Evolutionary conservation across 2,329 filamentous ascomycete species (phyloP).

Genomic region (Lachnum nothofagi): DNA sequence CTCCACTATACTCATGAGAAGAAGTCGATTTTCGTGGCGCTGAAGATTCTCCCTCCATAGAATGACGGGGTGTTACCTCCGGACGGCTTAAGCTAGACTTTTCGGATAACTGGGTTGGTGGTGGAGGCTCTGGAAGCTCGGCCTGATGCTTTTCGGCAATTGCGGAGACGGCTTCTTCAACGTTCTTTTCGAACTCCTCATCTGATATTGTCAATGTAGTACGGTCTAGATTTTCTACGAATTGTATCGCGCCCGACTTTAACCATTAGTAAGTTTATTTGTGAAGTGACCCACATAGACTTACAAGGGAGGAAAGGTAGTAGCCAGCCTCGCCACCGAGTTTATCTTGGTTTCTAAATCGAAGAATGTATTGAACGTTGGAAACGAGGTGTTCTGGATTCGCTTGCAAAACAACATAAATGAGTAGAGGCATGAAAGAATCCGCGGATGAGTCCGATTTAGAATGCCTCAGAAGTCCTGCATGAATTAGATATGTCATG

Average conservation of each 20-base stretch:
- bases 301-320: conserved; percentile 86
- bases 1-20: conserved; percentile 48
- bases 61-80: conserved; percentile 55
- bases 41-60: conserved; percentile 55
- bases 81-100: conserved; percentile 47
- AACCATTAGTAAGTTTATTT: conserved; percentile 8
- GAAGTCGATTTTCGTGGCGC: conserved; percentile 50
- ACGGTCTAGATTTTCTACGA: conserved; percentile 92
- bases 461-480: conserved; percentile 80
- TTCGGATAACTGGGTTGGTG: conserved; percentile 37
- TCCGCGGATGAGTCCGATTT: conserved; percentile 94
- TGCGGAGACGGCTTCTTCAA: conserved; percentile 91
- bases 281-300: conserved; percentile 25
- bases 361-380: conserved; percentile 95
- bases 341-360: conserved; percentile 96
- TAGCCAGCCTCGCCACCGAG: conserved; percentile 96
- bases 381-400: conserved; percentile 94
- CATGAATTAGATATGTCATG: conserved; percentile 17
- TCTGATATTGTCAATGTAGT: conserved; percentile 90
- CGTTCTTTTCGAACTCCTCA: conserved; percentile 90
- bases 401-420: conserved; percentile 90
- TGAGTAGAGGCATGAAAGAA: conserved; percentile 89
- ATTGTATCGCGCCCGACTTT: conserved; percentile 90
- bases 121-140: conserved; percentile 41
- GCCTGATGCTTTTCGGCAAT: conserved; percentile 84